These are phyloP conservation scores for Neckera pumila DNA, from an alignment of 225 moss, liverwort and hornwort genomes.

Conservation along the genomic window DNA sequence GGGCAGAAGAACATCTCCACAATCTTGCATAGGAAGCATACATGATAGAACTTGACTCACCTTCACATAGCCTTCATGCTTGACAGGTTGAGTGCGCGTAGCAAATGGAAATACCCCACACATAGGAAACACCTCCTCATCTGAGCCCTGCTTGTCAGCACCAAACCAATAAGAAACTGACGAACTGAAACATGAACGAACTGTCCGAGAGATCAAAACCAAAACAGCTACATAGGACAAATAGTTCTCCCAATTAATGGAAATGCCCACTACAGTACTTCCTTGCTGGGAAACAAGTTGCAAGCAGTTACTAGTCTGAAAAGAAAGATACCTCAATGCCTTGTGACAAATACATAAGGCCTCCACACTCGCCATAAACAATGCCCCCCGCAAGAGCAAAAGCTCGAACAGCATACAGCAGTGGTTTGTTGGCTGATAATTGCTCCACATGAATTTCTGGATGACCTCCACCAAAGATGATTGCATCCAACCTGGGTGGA, in stretches of 20 bases:
- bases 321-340: conserved; percentile 46
- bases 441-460: conserved; percentile 48
- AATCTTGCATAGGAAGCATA: neutral
- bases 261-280: neutral
- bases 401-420: conserved; percentile 64
- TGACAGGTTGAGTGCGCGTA: conserved; percentile 38
- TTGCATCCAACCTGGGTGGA: conserved; percentile 58
- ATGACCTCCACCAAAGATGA: conserved; percentile 63
- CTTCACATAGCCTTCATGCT: conserved; percentile 58
- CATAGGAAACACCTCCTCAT: conserved; percentile 43
- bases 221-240: neutral
- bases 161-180: neutral
- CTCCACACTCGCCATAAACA: conserved; percentile 64
- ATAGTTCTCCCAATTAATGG: neutral
- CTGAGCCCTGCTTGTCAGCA: conserved; percentile 24
- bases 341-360: conserved; percentile 66
- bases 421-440: conserved; percentile 46
- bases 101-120: conserved; percentile 61
- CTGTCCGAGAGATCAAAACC: neutral
- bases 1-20: neutral
- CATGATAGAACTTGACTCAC: conserved; percentile 6
- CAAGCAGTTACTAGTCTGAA: neutral
- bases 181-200: neutral
- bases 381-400: conserved; percentile 66
- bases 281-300: neutral